Conservation (phyloP, 2,329 filamentous ascomycete species). For the Colletotrichum limetticola region DNA sequence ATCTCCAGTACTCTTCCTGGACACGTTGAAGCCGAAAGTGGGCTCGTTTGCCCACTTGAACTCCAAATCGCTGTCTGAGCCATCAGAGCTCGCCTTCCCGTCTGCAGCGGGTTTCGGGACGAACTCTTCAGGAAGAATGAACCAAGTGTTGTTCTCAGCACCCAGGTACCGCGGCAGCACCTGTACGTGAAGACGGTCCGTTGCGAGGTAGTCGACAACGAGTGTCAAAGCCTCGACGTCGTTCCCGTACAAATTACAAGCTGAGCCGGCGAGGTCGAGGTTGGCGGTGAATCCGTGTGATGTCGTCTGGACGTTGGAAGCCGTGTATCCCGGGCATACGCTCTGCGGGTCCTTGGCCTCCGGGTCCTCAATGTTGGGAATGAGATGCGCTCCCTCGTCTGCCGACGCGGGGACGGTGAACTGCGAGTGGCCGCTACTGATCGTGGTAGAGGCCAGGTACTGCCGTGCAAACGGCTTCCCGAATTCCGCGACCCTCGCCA, state of each 20-base stretch:
- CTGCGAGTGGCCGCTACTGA: not conserved
- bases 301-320: constrained; percentile 66
- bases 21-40: constrained; percentile 76
- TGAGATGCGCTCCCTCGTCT: constrained; percentile 18
- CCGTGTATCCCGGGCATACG: constrained; percentile 76
- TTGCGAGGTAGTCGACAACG: constrained; percentile 74
- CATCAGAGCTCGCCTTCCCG: constrained; percentile 36
- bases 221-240: constrained; percentile 76
- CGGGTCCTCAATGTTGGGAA: constrained; percentile 27
- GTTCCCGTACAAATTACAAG: constrained; percentile 82
- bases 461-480: not conserved
- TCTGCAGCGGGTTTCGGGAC: constrained; percentile 62
- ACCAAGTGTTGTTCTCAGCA: constrained; percentile 72
- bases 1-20: constrained; percentile 69
- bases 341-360: constrained; percentile 24
- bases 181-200: constrained; percentile 74
- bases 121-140: constrained; percentile 71
- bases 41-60: constrained; percentile 63
- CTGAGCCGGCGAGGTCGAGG: constrained; percentile 73
- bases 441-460: constrained; percentile 1
- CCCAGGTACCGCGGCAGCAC: constrained; percentile 75
- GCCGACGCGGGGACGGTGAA: constrained; percentile 21
- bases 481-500: constrained; percentile 9
- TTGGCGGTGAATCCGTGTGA: constrained; percentile 72
- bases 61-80: constrained; percentile 60